Evolutionary conservation across 805 yeast genomes (phyloP), one percentile per base, ranked within the genome.

Genomic region (Kuraishia hungarica): DNA sequence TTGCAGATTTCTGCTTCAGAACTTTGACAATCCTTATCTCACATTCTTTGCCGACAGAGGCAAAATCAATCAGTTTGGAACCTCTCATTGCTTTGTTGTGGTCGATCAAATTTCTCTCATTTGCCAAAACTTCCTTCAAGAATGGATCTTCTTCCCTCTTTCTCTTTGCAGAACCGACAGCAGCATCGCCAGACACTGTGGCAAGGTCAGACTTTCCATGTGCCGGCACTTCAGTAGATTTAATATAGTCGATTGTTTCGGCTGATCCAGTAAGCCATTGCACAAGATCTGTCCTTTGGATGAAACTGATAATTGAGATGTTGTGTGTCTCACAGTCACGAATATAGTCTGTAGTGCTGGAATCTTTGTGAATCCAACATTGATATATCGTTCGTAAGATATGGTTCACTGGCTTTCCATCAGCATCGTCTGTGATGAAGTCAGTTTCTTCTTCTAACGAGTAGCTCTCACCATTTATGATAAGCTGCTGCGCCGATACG

Each of bases 221-320:
- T 26, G 63, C 69, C 19, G 59, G 6, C 15, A n/a, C 35, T 10
- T 19, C 11, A 23, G 17, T 54, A 21, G 53, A 43, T 50, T 67
- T 69, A 39, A 85, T 70, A 64, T 78, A 84, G 54, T 82, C 79
- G 59, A 89, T 83, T 23, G 78, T 74, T 46, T 77, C 82, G 2
- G 83, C 74, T 21, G 81, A 76, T 2, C 97, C 97, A 57, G 78
- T 79, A 53, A 93, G 76, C 91, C 94, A 92, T 29, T 89, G 80
- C 54, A 86, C 77, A 58, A 93, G 77, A 65, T 93, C 97, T 8
- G 90, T 84, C 70, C 96, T 84, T 62, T 90, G 96, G 66, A 89
- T 70, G 65, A 93, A 92, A 56, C 89, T 83, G 65, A 93, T 80
- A 59, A 89, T 89, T 2, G 82, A 76, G 39, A 93, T 77, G 2